A percentile compares a stretch with the other conserved stretches of the same genome.
phyloP scores from a whole-genome alignment of 495 filamentous ascomycete genomes.

The Neurospora terricola region DNA sequence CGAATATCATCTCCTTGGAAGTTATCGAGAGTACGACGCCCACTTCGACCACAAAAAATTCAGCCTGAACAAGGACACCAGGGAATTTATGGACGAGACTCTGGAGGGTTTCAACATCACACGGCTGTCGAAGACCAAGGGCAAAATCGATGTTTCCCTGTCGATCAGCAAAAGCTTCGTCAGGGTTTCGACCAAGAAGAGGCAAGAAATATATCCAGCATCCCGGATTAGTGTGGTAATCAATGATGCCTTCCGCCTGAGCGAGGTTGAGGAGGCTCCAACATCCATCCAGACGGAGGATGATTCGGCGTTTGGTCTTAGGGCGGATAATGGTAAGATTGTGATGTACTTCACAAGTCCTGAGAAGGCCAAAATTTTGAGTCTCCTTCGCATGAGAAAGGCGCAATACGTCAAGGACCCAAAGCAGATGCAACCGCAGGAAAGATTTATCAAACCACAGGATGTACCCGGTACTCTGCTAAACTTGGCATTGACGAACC shows the following conservation, averaged over 20 bases:
- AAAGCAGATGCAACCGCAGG: slow-evolving; percentile 43
- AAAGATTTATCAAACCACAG: slow-evolving; percentile 53
- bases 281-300: slow-evolving; percentile 53
- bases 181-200: slow-evolving; percentile 56
- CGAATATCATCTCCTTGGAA: slow-evolving; percentile 51
- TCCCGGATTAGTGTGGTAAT: slow-evolving; percentile 48
- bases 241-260: slow-evolving; percentile 57
- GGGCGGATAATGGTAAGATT: slow-evolving; percentile 56
- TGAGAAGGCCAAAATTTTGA: slow-evolving; percentile 48
- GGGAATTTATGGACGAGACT: slow-evolving; percentile 52
- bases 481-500: slow-evolving; percentile 54
- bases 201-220: slow-evolving; percentile 52
- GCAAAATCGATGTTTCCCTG: slow-evolving; percentile 54
- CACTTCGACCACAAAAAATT: slow-evolving; percentile 55
- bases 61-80: slow-evolving; percentile 56
- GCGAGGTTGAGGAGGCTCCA: slow-evolving; percentile 53
- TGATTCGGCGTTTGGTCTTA: slow-evolving; percentile 55
- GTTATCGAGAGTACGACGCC: slow-evolving; percentile 48
- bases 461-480: slow-evolving; percentile 58
- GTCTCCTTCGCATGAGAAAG: slow-evolving; percentile 49
- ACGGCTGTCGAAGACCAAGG: slow-evolving; percentile 52
- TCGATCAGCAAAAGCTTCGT: slow-evolving; percentile 57
- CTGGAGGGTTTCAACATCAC: slow-evolving; percentile 55
- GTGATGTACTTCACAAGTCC: slow-evolving; percentile 57
- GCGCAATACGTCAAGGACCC: slow-evolving; percentile 50